Percentiles rank a stretch among this genome's conserved stretches.
Conservation (phyloP, 2,329 filamentous ascomycete species). For the Apiospora marii region DNA sequence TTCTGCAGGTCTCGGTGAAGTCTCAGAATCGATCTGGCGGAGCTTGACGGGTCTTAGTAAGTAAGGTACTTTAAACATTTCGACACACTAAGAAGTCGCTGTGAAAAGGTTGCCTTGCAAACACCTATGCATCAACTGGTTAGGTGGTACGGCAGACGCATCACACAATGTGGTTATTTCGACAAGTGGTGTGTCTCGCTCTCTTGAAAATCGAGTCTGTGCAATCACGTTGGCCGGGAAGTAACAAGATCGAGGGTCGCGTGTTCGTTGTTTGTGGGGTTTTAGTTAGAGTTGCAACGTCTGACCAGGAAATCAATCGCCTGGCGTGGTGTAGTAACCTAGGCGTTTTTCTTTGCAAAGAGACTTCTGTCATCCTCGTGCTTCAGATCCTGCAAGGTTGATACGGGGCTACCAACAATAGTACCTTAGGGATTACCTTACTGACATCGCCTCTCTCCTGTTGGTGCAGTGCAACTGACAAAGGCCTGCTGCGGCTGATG, state of each 20-base stretch:
- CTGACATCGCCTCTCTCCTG: neutral
- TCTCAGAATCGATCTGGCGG: neutral
- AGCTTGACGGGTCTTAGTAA: constrained; percentile 12
- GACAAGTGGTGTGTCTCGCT: neutral
- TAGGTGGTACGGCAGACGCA: neutral
- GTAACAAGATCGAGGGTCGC: constrained; percentile 1
- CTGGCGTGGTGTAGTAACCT: neutral
- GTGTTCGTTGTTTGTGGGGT: constrained; percentile 18
- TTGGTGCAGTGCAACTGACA: neutral
- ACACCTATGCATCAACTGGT: neutral
- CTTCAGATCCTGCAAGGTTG: constrained; percentile 16
- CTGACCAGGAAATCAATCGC: constrained; percentile 1
- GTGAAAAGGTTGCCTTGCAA: neutral
- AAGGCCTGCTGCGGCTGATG: neutral
- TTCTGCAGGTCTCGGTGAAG: constrained; percentile 21
- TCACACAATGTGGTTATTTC: neutral
- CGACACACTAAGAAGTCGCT: neutral
- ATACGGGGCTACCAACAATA: neutral
- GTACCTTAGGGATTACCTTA: neutral
- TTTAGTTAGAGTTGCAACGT: constrained; percentile 18
- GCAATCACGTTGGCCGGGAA: neutral
- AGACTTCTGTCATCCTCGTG: constrained; percentile 17
- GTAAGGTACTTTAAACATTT: neutral
- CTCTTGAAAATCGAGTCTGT: neutral
- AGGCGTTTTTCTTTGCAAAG: neutral